A percentile compares a stretch with the other conserved stretches of the same genome.
Evolutionary conservation across 768 basidiomycete genomes (phyloP).

Genomic region (Mycena sanguinolenta): DNA sequence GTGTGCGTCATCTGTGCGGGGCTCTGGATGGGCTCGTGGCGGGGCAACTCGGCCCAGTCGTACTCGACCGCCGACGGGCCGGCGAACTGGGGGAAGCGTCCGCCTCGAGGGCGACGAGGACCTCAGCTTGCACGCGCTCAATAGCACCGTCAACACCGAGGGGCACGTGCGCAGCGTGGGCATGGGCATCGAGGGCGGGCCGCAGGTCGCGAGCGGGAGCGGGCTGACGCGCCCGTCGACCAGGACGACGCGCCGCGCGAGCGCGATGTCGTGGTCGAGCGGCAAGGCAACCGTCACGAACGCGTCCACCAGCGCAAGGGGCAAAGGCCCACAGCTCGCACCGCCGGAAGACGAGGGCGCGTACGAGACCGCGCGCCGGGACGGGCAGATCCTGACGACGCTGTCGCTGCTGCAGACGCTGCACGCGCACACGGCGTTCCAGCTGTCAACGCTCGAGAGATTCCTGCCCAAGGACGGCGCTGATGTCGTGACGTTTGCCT

Average conservation of each 20-base stretch:
- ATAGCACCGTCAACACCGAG: slow-evolving; percentile 19
- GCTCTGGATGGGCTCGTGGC: slow-evolving; percentile 83
- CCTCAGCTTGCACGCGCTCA: slow-evolving; percentile 50
- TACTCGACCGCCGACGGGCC: slow-evolving; percentile 64
- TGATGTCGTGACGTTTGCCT: slow-evolving; percentile 60
- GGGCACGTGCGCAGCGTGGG: slow-evolving; percentile 69
- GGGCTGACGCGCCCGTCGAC: slow-evolving; percentile 46
- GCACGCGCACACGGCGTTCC: slow-evolving; percentile 73
- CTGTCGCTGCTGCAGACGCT: slow-evolving; percentile 76
- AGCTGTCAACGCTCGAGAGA: slow-evolving; percentile 62
- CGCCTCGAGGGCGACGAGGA: slow-evolving; percentile 79
- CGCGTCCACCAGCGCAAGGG: slow-evolving; percentile 12
- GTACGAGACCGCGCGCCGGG: slow-evolving; percentile 38
- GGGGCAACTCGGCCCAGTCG: slow-evolving; percentile 60
- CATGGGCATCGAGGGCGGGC: slow-evolving; percentile 80
- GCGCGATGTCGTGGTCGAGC: slow-evolving; percentile 66
- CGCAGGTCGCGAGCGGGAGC: slow-evolving; percentile 42
- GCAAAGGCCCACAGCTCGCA: slow-evolving; percentile 45
- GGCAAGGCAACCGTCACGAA: slow-evolving; percentile 51
- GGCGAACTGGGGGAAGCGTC: slow-evolving; percentile 69
- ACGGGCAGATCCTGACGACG: slow-evolving; percentile 59
- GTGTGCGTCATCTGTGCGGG: slow-evolving; percentile 86
- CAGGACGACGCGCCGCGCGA: slow-evolving; percentile 58
- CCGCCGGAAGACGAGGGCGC: slow-evolving; percentile 35
- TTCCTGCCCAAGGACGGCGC: slow-evolving; percentile 42